Evolutionary conservation across 257 asterid species (phyloP), one percentile per base, ranked within the genome.

Genomic region (Echium plantagineum): DNA sequence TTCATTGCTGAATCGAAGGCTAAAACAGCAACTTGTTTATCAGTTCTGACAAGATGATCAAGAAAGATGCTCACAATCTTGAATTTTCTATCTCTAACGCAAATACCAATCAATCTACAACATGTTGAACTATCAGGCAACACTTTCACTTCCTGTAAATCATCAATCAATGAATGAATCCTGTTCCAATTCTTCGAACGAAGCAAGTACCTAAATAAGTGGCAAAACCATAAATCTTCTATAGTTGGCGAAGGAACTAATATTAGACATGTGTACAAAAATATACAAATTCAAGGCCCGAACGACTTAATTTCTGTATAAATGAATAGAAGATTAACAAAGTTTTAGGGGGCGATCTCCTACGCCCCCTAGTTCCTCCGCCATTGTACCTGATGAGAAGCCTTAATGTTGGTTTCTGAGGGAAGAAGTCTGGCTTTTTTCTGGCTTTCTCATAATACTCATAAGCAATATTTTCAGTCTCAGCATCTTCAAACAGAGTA

Each of bases 1-100:
- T 73, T 93, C 96, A 93, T 82, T 3, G 97, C 93, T 22, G 71
- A 79, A 67, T 78, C 94, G 55, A 84, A 86, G 19, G 89, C 94
- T 20, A 69, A 31, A 67, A 77, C 79, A 53, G 89, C 86, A 24
- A 67, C 64, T 15, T 57, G 70, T 35, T 31, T 63, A 67, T 89
- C 84, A 31, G 3, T 53, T 22, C 60, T 61, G 65, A 79, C 57
- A 57, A 84, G 68, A n/a, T 71, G 42, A 4, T 78, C 81, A 38
- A 93, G 83, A 42, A 93, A 66, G 64, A n/a, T 66, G 56, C 81
- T 64, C 17, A 78, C 87, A 60, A 83, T 77, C 62, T 74, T 83
- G 65, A 85, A 69, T 66, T 93, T 93, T 77, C 97, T 79, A 65
- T 93, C 84, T 67, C 74, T 86, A 42, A 72, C 66, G 68, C 94